These are phyloP conservation scores for Sungouiella thailandica DNA, from an alignment of 805 yeast species.

Conservation along the genomic window DNA sequence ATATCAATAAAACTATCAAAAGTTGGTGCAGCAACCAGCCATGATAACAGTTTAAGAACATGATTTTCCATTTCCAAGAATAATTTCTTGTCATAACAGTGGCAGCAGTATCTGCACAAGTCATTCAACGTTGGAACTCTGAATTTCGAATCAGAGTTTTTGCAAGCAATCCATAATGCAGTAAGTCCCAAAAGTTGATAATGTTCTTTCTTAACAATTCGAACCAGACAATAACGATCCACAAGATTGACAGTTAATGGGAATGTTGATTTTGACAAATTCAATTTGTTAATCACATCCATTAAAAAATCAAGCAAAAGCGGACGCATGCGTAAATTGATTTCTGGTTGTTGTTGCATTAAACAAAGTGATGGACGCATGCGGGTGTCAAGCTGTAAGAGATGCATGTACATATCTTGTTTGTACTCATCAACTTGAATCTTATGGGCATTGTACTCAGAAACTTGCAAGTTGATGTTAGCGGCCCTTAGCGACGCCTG, in stretches of 20 bases:
- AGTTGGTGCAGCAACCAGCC: constrained; percentile 61
- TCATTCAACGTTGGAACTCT: constrained; percentile 52
- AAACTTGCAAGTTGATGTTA: constrained; percentile 33
- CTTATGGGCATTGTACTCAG: constrained; percentile 46
- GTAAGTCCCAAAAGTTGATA: constrained; percentile 42
- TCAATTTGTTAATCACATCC: constrained; percentile 40
- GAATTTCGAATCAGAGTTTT: constrained; percentile 49
- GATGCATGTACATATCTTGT: constrained; percentile 36
- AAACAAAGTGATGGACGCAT: constrained; percentile 22
- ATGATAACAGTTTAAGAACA: constrained; percentile 55
- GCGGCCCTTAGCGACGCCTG: constrained; percentile 33
- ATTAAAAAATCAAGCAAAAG: constrained; percentile 38
- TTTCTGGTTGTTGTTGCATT: constrained; percentile 44
- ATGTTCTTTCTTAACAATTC: constrained; percentile 42
- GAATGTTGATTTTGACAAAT: constrained; percentile 36
- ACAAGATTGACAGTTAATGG: constrained; percentile 42
- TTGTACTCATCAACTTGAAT: constrained; percentile 42
- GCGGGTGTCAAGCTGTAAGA: constrained; percentile 19
- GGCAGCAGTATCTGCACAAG: constrained; percentile 52
- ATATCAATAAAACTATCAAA: constrained; percentile 62
- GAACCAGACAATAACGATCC: constrained; percentile 40
- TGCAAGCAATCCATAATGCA: constrained; percentile 41
- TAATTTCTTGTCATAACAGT: constrained; percentile 49
- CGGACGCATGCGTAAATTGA: constrained; percentile 41
- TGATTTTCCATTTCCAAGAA: constrained; percentile 68